Base-by-base conservation (phyloP, 108 stramenopile genomes). In the Pseudonitzschia delicatissima region DNA sequence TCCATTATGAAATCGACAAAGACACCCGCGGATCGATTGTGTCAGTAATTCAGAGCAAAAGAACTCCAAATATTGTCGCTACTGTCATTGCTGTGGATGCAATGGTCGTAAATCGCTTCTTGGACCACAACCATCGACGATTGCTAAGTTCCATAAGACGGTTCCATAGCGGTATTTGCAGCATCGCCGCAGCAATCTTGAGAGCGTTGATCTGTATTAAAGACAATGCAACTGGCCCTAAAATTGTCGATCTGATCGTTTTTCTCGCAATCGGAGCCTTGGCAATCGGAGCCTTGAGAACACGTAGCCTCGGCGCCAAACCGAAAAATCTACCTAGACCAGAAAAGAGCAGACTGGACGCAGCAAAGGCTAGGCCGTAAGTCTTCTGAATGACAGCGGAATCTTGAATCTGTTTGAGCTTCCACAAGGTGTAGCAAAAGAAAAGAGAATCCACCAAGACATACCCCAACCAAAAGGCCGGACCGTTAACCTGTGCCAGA, bases 81-180 rank as follows among this genome's bases (percentile, higher is more conserved):
- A n/a, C 53, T 29, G n/a, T 29, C 32, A 12, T 55, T 55, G 32
- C 53, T 29, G 31, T 29, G 0, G 53, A 55, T 55, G 15, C 53
- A 11, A 55, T 29, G 15, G 32, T 33, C 8, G 31, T n/a, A 23
- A 55, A 55, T 17, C 53, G 53, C 2, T 18, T 31, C 34, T 55
- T 33, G 17, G 53, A 55, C 29, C 53, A 55, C 53, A 55, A 17
- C 53, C 53, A 55, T 11, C 32, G 53, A 33, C 53, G 53, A 15
- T 55, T 55, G 29, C 29, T 29, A 9, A 27, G 29, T 55, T 33
- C 53, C 53, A 55, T 55, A n/a, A 25, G 27, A 3, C 13, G 4
- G 4, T 55, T 55, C 53, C 53, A 55, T 2, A 55, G n/a, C 31
- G 31, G 53, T 11, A 28, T 27, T 28, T 55, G 53, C 32, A 17